Evolutionary conservation across 768 basidiomycete species (phyloP).

Genomic region (Suillus occidentalis): DNA sequence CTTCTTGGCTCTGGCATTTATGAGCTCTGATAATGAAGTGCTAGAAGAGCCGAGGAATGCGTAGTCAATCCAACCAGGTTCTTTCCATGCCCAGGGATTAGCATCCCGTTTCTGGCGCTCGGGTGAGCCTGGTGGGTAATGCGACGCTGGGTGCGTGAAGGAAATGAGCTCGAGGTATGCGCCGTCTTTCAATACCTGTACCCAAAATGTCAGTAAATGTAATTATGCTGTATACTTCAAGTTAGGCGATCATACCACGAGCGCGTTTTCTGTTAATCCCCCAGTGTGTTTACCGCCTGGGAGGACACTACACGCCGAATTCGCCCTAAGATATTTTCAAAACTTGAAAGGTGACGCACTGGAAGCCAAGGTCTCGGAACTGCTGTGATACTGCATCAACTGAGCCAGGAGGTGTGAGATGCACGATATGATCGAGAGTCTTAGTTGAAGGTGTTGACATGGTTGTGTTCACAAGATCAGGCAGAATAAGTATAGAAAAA

Average conservation of each 20-base stretch:
- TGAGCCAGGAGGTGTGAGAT: constrained; percentile 65
- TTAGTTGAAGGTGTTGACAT: constrained; percentile 37
- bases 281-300: constrained; percentile 65
- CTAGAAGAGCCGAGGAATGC: constrained; percentile 57
- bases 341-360: constrained; percentile 37
- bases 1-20: constrained; percentile 50
- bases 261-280: constrained; percentile 63
- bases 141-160: constrained; percentile 54
- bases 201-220: not conserved
- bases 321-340: not conserved
- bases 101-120: constrained; percentile 42
- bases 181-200: constrained; percentile 54
- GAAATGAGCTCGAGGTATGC: constrained; percentile 70
- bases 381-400: constrained; percentile 49
- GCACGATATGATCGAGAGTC: constrained; percentile 67
- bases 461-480: not conserved
- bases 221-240: not conserved
- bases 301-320: constrained; percentile 48
- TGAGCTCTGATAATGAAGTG: constrained; percentile 45
- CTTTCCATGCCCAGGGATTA: constrained; percentile 54
- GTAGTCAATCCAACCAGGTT: constrained; percentile 68
- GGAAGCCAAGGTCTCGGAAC: constrained; percentile 65
- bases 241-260: constrained; percentile 49
- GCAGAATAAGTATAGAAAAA: not conserved
- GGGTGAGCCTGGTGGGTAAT: constrained; percentile 54